These are phyloP conservation scores for Pseudogymnoascus sp. DNA, from an alignment of 2,329 filamentous ascomycete genomes.

Conservation along the genomic window DNA sequence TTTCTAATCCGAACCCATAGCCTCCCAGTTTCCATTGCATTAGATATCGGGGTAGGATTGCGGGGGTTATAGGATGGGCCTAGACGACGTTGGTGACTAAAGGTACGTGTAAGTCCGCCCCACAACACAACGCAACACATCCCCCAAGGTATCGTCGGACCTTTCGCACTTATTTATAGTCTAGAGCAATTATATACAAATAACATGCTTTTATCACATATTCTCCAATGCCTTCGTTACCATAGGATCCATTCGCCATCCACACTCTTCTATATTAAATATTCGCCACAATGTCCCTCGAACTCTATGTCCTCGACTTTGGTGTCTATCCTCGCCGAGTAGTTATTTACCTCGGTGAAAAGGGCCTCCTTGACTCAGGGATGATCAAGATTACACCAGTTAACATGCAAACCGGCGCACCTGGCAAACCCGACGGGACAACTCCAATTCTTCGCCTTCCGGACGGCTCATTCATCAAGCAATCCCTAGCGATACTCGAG, in stretches of 20 bases:
- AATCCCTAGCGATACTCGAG: conserved; percentile 20
- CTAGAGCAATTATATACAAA: neutral
- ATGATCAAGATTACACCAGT: conserved; percentile 5
- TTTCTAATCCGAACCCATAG: neutral
- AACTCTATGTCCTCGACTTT: conserved; percentile 11
- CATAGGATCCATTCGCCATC: neutral
- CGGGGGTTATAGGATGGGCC: neutral
- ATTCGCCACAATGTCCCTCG: conserved; percentile 4
- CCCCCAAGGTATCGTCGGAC: neutral
- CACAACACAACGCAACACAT: neutral
- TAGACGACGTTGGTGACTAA: neutral
- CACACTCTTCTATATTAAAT: neutral
- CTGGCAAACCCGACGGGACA: conserved; percentile 19
- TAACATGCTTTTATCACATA: neutral
- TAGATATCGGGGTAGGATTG: neutral
- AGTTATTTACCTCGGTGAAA: conserved; percentile 11
- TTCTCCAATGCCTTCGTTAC: neutral
- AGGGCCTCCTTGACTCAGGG: conserved; percentile 1
- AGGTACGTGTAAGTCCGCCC: neutral
- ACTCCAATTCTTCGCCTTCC: conserved; percentile 17
- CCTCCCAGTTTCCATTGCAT: neutral
- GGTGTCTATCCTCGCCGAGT: conserved; percentile 12
- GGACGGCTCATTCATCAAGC: conserved; percentile 18
- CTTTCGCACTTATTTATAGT: neutral
- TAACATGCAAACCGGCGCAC: conserved; percentile 11